phyloP scores from a whole-genome alignment of 2,329 filamentous ascomycete genomes.

The Colletotrichum sp. region DNA sequence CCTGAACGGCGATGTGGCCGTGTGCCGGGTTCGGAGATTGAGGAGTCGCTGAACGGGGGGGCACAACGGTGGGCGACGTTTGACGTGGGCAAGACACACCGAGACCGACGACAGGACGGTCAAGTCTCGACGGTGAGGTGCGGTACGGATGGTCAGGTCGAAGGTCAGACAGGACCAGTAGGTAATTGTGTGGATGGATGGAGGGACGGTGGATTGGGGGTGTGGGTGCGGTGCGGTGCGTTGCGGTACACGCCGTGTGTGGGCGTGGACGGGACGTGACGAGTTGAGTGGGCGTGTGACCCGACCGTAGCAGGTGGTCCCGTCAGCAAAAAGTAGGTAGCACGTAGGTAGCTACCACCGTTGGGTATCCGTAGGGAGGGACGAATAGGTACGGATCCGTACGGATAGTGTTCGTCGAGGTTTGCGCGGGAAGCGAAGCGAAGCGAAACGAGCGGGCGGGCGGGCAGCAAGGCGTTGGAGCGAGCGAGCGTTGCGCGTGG shows the following conservation, averaged over 20 bases:
- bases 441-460: neutral
- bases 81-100: neutral
- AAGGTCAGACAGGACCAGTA: neutral
- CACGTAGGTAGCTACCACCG: neutral
- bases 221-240: neutral
- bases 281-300: neutral
- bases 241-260: neutral
- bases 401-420: neutral
- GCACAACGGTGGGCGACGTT: neutral
- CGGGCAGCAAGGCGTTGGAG: neutral
- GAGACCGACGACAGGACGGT: neutral
- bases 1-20: conserved; percentile 9
- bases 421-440: conserved; percentile 19
- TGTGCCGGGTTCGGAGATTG: conserved; percentile 2
- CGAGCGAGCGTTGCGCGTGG: neutral
- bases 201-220: conserved; percentile 6
- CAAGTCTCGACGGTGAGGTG: neutral
- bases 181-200: neutral
- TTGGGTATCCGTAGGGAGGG: neutral
- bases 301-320: neutral
- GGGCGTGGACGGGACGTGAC: neutral
- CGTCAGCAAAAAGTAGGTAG: neutral
- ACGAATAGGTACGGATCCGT: neutral
- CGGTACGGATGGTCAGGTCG: neutral
- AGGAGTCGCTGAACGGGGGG: neutral